Evolutionary conservation across 208 protist species (phyloP), one percentile per base, ranked within the genome.

Genomic region (Trypanosoma rangeli): DNA sequence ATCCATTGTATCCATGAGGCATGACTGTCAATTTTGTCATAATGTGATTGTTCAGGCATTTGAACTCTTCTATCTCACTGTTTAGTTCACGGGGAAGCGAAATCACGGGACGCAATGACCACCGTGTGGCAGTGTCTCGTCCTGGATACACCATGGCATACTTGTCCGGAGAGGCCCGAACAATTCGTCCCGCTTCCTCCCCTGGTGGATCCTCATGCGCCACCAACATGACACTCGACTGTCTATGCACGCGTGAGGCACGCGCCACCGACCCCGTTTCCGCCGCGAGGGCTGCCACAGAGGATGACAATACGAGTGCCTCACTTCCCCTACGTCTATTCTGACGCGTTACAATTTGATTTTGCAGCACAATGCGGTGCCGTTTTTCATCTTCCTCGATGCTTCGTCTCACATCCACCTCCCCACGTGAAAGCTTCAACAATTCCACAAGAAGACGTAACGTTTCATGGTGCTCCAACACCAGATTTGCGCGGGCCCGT

Each of bases 11-110:
- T 44, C 83, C 78, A 55, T 86, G 70, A 18, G 90, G 90, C 84
- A 96, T 96, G 28, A 78, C 77, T 4, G 84, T 94, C 20, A 94
- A 62, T 71, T 93, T 92, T 33, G 84, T 93, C 90, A 96, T 94
- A 8, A 88, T 68, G 67, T 96, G 90, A 46, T 76, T 68, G 74
- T 96, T 96, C 82, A 94, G 84, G 74, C 90, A 96, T 22, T 70
- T 80, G 64, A 80, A 69, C 24, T 70, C 29, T 49, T 78, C 73
- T 69, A 78, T 74, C 53, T 54, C 59, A 39, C 66, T 83, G 56
- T 70, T 93, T 49, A 95, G 70, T 50, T 93, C 86, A 13, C 86
- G 83, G 31, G 87, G 85, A 50, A 95, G 79, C 20, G 90, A 94
- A 33, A 94, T 83, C 0, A 88, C 90, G 0, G 80, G 61, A 15